phyloP scores from a whole-genome alignment of 148 eudicot species.

The Limonium bicolor region DNA sequence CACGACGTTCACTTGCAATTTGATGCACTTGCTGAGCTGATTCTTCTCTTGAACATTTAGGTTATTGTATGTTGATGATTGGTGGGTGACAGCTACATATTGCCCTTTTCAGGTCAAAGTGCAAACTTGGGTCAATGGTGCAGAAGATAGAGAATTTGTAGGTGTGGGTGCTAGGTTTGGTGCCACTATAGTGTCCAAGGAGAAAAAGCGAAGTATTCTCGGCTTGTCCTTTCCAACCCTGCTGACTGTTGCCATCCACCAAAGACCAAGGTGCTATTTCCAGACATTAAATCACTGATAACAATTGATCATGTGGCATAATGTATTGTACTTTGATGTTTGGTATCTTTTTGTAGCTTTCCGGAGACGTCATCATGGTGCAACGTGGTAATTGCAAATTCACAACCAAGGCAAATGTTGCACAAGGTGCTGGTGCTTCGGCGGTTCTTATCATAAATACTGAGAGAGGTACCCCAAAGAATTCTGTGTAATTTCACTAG shows the following conservation, averaged over 20 bases:
- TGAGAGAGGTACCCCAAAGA: conserved; percentile 34
- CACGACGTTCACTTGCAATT: too few species aligned
- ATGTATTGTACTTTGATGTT: neutral
- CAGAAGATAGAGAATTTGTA: conserved; percentile 51
- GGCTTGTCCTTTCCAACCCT: conserved; percentile 46
- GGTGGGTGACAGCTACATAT: neutral
- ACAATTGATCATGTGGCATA: conserved; percentile 2
- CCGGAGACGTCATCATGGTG: conserved; percentile 74
- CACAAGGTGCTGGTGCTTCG: conserved; percentile 87
- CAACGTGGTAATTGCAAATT: conserved; percentile 76
- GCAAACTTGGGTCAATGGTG: conserved; percentile 74
- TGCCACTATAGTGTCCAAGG: conserved; percentile 46
- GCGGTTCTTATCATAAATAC: conserved; percentile 72
- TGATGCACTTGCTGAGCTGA: too few species aligned
- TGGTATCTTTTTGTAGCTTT: conserved; percentile 26
- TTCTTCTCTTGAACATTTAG: too few species aligned
- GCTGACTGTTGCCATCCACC: conserved; percentile 64
- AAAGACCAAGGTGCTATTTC: conserved; percentile 42
- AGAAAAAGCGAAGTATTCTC: conserved; percentile 59
- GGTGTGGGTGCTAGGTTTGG: conserved; percentile 96
- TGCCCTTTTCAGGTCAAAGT: conserved; percentile 54
- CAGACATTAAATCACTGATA: neutral
- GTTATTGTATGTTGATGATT: neutral
- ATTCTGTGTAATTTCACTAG: neutral
- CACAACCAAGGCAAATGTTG: conserved; percentile 74